A percentile compares a stretch with the other conserved stretches of the same genome.
Conservation (phyloP, 139 green algal species). For the Astrephomene gubernaculifera region DNA sequence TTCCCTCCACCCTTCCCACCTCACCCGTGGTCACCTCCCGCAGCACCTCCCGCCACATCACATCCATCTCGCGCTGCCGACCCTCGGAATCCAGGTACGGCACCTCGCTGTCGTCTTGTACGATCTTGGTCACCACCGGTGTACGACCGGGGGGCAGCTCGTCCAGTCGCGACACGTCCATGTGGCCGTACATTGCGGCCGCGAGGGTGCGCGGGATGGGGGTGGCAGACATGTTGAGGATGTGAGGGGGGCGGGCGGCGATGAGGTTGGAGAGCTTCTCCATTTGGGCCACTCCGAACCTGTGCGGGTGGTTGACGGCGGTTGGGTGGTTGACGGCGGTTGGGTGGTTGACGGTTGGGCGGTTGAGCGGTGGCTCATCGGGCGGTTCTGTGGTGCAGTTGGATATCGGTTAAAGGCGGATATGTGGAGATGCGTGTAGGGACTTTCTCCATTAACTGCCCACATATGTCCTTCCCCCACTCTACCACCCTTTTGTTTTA, state of each 20-base stretch:
- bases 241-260: conserved; percentile 74
- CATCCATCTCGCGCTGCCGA: conserved; percentile 15
- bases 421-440: no score
- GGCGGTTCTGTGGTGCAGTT: no score
- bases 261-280: conserved; percentile 68
- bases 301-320: conserved; percentile 27
- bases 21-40: conserved; percentile 36
- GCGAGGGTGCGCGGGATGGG: conserved; percentile 96
- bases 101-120: conserved; percentile 29
- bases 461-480: no score
- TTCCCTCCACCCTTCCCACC: not conserved
- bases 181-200: conserved; percentile 79
- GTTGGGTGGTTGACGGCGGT: not conserved
- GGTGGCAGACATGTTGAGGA: conserved; percentile 95
- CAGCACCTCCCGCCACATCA: conserved; percentile 34
- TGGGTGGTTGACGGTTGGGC: not conserved
- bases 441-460: no score
- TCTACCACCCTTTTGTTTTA: no score
- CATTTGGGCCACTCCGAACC: conserved; percentile 91
- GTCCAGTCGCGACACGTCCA: conserved; percentile 68
- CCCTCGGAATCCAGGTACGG: conserved; percentile 7
- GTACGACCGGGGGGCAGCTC: conserved; percentile 79
- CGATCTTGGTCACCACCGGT: conserved; percentile 53
- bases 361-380: no score
- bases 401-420: no score